phyloP scores from a whole-genome alignment of 179 eudicot species.

The Kewa caespitosa region DNA sequence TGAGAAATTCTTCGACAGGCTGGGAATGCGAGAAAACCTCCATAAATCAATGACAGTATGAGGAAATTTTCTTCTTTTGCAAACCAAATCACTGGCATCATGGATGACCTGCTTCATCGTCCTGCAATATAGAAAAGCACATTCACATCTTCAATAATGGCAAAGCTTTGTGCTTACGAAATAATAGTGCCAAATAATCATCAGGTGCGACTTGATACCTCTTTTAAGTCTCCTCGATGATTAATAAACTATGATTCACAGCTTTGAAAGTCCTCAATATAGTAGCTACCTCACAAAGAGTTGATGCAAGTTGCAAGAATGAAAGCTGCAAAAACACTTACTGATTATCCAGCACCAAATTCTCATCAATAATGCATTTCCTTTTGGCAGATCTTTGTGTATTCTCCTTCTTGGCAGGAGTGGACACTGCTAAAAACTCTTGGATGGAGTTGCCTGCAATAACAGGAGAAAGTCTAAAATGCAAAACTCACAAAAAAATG shows the following conservation, averaged over 20 bases:
- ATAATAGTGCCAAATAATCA: too few species aligned
- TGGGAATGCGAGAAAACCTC: conserved; percentile 42
- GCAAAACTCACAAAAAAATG: not conserved
- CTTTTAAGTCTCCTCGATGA: too few species aligned
- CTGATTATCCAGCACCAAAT: conserved; percentile 50
- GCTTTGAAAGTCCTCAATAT: not conserved
- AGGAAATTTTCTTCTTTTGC: conserved; percentile 59
- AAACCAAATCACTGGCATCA: conserved; percentile 57
- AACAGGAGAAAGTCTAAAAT: not conserved
- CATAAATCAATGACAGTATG: conserved; percentile 43
- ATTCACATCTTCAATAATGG: not conserved
- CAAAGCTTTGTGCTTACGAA: too few species aligned
- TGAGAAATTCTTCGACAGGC: conserved; percentile 41
- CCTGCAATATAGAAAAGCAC: conserved; percentile 47
- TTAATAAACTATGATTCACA: not conserved
- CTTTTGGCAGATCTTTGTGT: conserved; percentile 48
- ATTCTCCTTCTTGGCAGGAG: conserved; percentile 68
- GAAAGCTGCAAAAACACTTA: conserved; percentile 33
- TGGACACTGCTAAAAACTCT: conserved; percentile 44
- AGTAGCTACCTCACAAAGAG: not conserved
- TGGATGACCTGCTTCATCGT: conserved; percentile 42
- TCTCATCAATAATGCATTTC: conserved; percentile 49
- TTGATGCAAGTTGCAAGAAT: not conserved
- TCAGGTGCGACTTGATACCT: too few species aligned
- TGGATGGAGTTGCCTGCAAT: conserved; percentile 44